A percentile compares a stretch with the other conserved stretches of the same genome.
Evolutionary conservation across 164 flowering plant species (phyloP).

Genomic region (Magnolia sinica): DNA sequence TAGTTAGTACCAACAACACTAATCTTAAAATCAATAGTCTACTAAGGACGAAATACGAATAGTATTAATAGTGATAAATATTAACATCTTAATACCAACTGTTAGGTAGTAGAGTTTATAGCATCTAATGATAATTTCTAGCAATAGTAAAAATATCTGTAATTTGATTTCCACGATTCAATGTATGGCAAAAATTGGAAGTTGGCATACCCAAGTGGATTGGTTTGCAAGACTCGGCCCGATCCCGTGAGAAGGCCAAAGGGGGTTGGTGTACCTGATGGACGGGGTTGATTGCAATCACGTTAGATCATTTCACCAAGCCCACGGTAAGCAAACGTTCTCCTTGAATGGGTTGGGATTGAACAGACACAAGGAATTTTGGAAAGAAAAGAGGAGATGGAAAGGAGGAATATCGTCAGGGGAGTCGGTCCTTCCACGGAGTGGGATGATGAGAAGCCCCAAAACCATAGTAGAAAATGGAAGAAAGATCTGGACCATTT

Average conservation of each 20-base stretch:
- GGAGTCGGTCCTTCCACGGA: slow-evolving; percentile 35
- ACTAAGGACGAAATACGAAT: no score
- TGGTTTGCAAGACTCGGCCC: no score
- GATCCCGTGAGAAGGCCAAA: background rate
- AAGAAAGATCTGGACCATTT: slow-evolving; percentile 11
- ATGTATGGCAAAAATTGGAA: no score
- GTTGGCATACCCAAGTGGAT: no score
- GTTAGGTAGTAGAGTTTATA: no score
- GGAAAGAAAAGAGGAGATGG: background rate
- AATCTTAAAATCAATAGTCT: no score
- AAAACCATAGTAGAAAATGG: background rate
- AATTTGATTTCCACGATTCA: no score
- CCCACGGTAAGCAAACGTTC: background rate
- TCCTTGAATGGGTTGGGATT: background rate
- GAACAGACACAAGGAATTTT: background rate
- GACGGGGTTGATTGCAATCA: background rate
- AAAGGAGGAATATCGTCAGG: slow-evolving; percentile 33
- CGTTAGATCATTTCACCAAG: background rate
- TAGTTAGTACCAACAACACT: no score
- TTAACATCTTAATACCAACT: no score
- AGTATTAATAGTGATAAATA: no score
- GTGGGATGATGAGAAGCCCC: slow-evolving; percentile 9
- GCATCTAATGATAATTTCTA: no score
- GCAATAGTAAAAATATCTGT: no score
- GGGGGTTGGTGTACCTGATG: background rate